A percentile compares a stretch with the other conserved stretches of the same genome.
phyloP scores from a whole-genome alignment of 768 basidiomycete species.

The Tylopilus sp. region DNA sequence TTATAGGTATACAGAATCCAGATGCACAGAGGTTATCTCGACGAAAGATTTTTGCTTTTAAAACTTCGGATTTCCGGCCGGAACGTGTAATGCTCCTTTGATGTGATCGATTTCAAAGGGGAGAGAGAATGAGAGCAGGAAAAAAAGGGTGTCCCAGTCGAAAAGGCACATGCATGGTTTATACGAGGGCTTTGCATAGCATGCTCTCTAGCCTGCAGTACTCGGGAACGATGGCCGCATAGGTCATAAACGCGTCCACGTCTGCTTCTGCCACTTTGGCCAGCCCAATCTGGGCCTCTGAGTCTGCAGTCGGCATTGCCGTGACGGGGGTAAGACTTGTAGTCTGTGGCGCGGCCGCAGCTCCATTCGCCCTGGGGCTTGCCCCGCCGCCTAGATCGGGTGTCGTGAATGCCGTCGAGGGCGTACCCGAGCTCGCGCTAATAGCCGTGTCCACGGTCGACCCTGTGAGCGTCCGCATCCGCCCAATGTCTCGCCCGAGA shows the following conservation, averaged over 20 bases:
- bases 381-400: conserved; percentile 47
- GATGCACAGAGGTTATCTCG: background rate
- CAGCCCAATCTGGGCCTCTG: conserved; percentile 71
- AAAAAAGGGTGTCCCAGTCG: background rate
- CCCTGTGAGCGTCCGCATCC: conserved; percentile 55
- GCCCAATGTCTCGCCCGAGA: conserved; percentile 34
- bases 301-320: conserved; percentile 67
- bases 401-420: conserved; percentile 57
- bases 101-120: background rate
- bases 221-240: conserved; percentile 83
- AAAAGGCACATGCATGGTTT: conserved; percentile 3
- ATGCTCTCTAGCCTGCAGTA: conserved; percentile 77
- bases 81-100: background rate
- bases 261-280: conserved; percentile 84
- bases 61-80: background rate
- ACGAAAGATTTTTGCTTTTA: background rate
- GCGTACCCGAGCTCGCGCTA: conserved; percentile 34
- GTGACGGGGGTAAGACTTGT: conserved; percentile 67
- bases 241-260: conserved; percentile 79
- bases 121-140: background rate
- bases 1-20: background rate
- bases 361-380: conserved; percentile 34
- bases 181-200: conserved; percentile 61
- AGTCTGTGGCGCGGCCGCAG: conserved; percentile 37
- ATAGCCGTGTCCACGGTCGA: conserved; percentile 37